Evolutionary conservation across 2,329 filamentous ascomycete species (phyloP).

Genomic region (Acephala macrosclerotiorum): DNA sequence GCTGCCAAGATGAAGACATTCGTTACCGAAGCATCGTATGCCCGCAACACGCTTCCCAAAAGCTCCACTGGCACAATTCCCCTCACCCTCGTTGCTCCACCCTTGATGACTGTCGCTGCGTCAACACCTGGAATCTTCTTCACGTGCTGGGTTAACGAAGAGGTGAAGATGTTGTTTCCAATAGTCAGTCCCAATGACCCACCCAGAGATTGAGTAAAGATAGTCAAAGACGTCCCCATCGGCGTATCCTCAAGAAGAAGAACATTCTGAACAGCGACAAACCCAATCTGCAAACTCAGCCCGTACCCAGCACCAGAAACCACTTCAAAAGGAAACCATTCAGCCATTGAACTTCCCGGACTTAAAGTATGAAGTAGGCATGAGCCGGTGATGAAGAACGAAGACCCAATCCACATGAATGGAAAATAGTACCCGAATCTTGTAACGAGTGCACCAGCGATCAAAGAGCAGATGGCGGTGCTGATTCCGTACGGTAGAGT

Average conservation of each 20-base stretch:
- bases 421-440: conserved; percentile 33
- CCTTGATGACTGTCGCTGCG: no score
- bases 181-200: background rate
- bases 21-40: background rate
- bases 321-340: conserved; percentile 20
- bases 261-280: background rate
- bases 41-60: no score
- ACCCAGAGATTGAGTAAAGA: background rate
- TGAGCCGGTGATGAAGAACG: conserved; percentile 20
- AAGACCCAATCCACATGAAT: conserved; percentile 42
- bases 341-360: conserved; percentile 50
- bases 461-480: background rate
- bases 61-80: background rate
- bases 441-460: conserved; percentile 26
- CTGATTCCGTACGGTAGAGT: conserved; percentile 43
- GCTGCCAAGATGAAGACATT: background rate
- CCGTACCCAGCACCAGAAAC: background rate
- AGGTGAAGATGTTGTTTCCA: background rate
- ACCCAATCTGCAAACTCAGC: background rate
- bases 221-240: background rate
- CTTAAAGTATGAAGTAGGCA: conserved; percentile 40
- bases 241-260: background rate
- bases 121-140: no score
- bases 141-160: background rate
- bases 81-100: background rate